Evolutionary conservation across 139 green algal genomes (phyloP), one percentile per base, ranked within the genome.

Genomic region (Volvox reticuliferus): DNA sequence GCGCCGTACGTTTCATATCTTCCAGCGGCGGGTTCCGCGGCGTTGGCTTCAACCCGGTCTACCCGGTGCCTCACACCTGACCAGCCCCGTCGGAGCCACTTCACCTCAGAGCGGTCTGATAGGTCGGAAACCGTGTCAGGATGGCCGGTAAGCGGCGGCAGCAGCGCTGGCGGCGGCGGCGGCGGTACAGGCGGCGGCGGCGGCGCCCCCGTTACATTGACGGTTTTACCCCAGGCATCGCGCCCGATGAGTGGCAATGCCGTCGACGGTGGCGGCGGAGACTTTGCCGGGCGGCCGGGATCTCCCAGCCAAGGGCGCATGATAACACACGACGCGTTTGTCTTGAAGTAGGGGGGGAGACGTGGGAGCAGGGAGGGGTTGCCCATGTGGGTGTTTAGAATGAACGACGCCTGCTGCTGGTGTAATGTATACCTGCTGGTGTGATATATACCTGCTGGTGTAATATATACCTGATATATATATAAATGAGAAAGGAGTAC

Each of bases 301-400:
- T 84, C 78, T 67, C 36, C 79, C n/a, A 28, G 35, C 44, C 44
- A 5, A 9, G 83, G 65, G 13, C 83, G 83, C 9, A 89, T 89
- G 83, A 80, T 89, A 17, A 68, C 35, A 0, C 83, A 80, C 3
- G 67, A 89, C 3, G 35, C 35, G 1, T 89, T 89, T 28, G 36
- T 89, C 36, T 80, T 55, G 44, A 55, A 55, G 44, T 55, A 55
- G 9, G 44, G 44, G 44, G 44, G 5, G 44, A 55, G 44, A 9
- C 9, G 44, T 55, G 44, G 44, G 44, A 55, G 44, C 44, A 14
- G 44, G 44, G 44, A 55, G 44, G 44, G 9, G 44, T 55, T 55
- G 5, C 9, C 44, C 44, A 55, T 14, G 44, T 55, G 44, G 44
- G 44, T 55, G n/a, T n/a, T n/a, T n/a, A n/a, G n/a, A n/a, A n/a